phyloP scores from a whole-genome alignment of 139 green algal species.

The Chlorella sp. region DNA sequence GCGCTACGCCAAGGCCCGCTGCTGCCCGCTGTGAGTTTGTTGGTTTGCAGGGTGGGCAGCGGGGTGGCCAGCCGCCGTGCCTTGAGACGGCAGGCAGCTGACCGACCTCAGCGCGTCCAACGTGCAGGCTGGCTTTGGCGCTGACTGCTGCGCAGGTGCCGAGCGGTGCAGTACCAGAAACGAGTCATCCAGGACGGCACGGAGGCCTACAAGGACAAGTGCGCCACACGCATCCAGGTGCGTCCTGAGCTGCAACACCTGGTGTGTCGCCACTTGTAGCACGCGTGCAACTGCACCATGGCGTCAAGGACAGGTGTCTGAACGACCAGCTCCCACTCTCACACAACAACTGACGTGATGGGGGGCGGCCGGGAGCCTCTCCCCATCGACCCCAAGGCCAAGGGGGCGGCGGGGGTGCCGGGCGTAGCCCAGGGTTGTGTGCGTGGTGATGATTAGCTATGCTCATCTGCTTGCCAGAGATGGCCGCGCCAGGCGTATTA shows the following conservation, averaged over 20 bases:
- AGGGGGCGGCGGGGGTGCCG: background rate
- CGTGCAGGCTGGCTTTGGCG: background rate
- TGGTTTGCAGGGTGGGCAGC: no score
- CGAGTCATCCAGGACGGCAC: slow-evolving; percentile 41
- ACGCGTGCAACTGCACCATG: no score
- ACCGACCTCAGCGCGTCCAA: background rate
- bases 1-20: slow-evolving; percentile 25
- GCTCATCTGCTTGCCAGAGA: no score
- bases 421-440: background rate
- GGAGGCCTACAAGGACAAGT: slow-evolving; percentile 27
- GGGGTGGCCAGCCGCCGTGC: no score
- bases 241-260: background rate
- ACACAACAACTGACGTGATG: background rate
- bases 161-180: slow-evolving; percentile 58
- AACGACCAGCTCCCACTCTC: no score
- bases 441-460: background rate
- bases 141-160: slow-evolving; percentile 27
- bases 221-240: slow-evolving; percentile 30
- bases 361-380: background rate
- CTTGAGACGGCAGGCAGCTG: no score
- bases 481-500: background rate
- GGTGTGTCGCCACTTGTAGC: background rate
- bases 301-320: no score
- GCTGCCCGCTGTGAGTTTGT: slow-evolving; percentile 59
- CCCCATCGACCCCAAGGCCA: background rate